Conservation (phyloP, 345 rosid genomes). For the Brassica rapa region DNA sequence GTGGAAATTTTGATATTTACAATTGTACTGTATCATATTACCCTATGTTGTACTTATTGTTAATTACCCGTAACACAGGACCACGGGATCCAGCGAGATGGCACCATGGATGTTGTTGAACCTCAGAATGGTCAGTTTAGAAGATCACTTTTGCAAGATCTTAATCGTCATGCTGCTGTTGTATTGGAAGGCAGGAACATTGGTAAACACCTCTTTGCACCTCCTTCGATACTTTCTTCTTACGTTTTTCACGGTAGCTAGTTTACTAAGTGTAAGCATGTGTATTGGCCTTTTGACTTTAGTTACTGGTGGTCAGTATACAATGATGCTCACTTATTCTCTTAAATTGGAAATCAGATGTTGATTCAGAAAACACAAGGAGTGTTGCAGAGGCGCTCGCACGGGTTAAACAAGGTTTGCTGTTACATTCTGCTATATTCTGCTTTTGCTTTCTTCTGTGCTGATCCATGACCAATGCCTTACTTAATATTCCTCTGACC, state of each 20-base stretch:
- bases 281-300: neutral
- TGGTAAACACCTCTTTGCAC: constrained; percentile 40
- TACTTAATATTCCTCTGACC: constrained; percentile 20
- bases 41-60: neutral
- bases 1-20: neutral
- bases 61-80: constrained; percentile 40
- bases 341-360: constrained; percentile 51
- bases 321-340: constrained; percentile 21
- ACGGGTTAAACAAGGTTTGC: constrained; percentile 66
- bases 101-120: constrained; percentile 51
- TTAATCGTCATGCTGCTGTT: constrained; percentile 80
- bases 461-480: neutral
- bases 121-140: constrained; percentile 51
- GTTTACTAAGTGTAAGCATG: constrained; percentile 12
- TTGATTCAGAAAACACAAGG: constrained; percentile 71
- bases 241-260: neutral
- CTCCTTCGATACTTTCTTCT: neutral
- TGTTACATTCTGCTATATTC: constrained; percentile 26
- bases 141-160: constrained; percentile 71
- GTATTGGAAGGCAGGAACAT: constrained; percentile 81
- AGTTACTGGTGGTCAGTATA: constrained; percentile 9
- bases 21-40: neutral
- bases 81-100: constrained; percentile 48
- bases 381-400: constrained; percentile 89
- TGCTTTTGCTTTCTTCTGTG: neutral